These are phyloP conservation scores for Cordyceps farinosa DNA, from an alignment of 2,329 filamentous ascomycete species.

Conservation along the genomic window DNA sequence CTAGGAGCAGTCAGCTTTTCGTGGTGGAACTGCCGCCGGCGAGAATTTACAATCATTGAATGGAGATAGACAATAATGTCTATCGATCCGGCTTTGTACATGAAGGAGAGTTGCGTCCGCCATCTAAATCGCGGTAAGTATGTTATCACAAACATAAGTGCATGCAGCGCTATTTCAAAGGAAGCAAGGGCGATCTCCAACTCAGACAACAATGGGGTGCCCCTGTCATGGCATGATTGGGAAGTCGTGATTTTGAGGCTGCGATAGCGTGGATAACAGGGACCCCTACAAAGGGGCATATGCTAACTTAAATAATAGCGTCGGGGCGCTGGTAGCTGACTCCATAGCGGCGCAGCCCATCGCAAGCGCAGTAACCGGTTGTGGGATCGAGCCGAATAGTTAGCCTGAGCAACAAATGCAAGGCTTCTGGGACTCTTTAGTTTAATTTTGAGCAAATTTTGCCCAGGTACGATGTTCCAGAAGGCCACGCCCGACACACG, in stretches of 20 bases:
- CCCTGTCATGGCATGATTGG: not conserved
- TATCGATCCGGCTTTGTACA: not conserved
- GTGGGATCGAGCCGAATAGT: too few species aligned
- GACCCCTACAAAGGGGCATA: not conserved
- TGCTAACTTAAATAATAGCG: not conserved
- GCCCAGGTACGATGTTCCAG: too few species aligned
- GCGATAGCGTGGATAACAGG: not conserved
- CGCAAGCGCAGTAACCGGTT: too few species aligned
- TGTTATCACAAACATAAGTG: not conserved
- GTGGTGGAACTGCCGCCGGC: too few species aligned
- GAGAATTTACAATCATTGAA: not conserved
- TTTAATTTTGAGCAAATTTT: too few species aligned
- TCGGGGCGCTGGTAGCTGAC: not conserved
- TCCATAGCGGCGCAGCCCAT: not conserved
- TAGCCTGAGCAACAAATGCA: too few species aligned
- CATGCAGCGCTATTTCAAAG: not conserved
- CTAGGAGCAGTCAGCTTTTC: not conserved
- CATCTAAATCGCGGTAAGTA: not conserved
- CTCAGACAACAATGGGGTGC: not conserved
- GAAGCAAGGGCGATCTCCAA: conserved; percentile 5
- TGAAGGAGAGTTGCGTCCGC: conserved; percentile 1
- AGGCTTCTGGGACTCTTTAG: too few species aligned
- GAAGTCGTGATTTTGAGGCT: not conserved
- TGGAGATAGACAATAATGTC: not conserved
- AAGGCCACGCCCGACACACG: too few species aligned